These are phyloP conservation scores for Trypanosoma platydactyli DNA, from an alignment of 208 protist genomes.

Conservation along the genomic window DNA sequence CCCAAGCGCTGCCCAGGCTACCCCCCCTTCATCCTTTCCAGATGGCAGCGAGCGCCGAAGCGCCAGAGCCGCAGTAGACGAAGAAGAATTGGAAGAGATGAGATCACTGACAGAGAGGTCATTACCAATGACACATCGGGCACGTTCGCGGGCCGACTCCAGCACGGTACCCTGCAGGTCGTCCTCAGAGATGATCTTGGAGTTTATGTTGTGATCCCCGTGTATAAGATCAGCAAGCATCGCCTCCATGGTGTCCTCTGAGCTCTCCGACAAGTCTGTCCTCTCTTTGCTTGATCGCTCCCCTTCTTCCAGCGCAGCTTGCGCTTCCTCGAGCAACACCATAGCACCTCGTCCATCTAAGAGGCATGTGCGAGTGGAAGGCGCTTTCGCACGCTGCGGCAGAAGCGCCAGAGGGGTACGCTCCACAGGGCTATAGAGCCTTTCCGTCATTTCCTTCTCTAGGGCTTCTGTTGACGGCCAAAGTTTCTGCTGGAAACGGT, in stretches of 20 bases:
- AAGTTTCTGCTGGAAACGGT: constrained; percentile 77
- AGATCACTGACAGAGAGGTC: constrained; percentile 47
- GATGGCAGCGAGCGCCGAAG: constrained; percentile 18
- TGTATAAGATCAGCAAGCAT: constrained; percentile 20
- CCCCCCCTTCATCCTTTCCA: constrained; percentile 41
- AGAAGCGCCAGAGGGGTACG: constrained; percentile 57
- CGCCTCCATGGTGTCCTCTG: constrained; percentile 5
- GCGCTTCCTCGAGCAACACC: constrained; percentile 41
- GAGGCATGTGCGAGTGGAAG: constrained; percentile 23
- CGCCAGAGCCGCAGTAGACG: not conserved
- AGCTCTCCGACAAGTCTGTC: too few species aligned
- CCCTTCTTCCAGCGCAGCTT: not conserved
- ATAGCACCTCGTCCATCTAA: constrained; percentile 52
- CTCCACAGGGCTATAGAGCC: constrained; percentile 67
- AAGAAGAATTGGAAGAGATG: not conserved
- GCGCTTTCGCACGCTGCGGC: constrained; percentile 28
- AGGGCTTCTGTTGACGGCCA: constrained; percentile 70
- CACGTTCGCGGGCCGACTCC: constrained; percentile 50
- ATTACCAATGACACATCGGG: constrained; percentile 33
- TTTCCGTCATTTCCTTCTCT: constrained; percentile 58
- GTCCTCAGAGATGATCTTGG: constrained; percentile 55
- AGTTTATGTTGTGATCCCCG: constrained; percentile 35
- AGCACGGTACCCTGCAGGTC: constrained; percentile 57
- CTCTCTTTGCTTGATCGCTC: not conserved
- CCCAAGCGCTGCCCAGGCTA: constrained; percentile 49